phyloP scores from a whole-genome alignment of 768 basidiomycete genomes.

The Pleurotus tuber-regium region DNA sequence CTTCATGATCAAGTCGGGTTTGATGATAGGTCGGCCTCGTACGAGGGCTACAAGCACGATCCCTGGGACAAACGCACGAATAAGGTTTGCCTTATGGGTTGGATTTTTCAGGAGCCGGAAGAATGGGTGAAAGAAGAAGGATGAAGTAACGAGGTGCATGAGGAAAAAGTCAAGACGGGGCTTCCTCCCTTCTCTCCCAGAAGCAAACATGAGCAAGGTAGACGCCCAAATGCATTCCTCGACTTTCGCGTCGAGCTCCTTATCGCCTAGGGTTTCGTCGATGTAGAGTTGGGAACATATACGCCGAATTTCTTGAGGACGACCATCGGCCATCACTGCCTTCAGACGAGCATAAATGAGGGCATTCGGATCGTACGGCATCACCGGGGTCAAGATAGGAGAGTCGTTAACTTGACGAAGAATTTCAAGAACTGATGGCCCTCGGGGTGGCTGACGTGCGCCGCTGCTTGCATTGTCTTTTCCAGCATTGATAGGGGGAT shows the following conservation, averaged over 20 bases:
- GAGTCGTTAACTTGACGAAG: slow-evolving; percentile 51
- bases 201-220: slow-evolving; percentile 45
- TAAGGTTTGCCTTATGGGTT: slow-evolving; percentile 39
- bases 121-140: slow-evolving; percentile 46
- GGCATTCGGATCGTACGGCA: slow-evolving; percentile 49
- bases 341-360: slow-evolving; percentile 33
- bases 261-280: slow-evolving; percentile 35
- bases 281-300: slow-evolving; percentile 41
- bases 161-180: slow-evolving; percentile 58
- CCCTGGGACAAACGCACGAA: slow-evolving; percentile 38
- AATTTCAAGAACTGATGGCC: slow-evolving; percentile 45
- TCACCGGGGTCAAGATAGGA: slow-evolving; percentile 41
- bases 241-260: slow-evolving; percentile 42
- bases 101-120: slow-evolving; percentile 29
- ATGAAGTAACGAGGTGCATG: slow-evolving; percentile 55
- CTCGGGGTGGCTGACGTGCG: slow-evolving; percentile 18
- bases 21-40: slow-evolving; percentile 53
- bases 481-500: too few species aligned
- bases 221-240: slow-evolving; percentile 50
- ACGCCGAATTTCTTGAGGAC: slow-evolving; percentile 41
- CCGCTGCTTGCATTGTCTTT: too few species aligned
- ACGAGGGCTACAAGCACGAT: slow-evolving; percentile 32
- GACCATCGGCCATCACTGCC: slow-evolving; percentile 32
- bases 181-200: slow-evolving; percentile 42
- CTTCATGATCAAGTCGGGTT: slow-evolving; percentile 43